Percentiles rank a stretch among this genome's conserved stretches.
Conservation (phyloP, 1,284 basidiomycete genomes). For the Irpex lacteus region DNA sequence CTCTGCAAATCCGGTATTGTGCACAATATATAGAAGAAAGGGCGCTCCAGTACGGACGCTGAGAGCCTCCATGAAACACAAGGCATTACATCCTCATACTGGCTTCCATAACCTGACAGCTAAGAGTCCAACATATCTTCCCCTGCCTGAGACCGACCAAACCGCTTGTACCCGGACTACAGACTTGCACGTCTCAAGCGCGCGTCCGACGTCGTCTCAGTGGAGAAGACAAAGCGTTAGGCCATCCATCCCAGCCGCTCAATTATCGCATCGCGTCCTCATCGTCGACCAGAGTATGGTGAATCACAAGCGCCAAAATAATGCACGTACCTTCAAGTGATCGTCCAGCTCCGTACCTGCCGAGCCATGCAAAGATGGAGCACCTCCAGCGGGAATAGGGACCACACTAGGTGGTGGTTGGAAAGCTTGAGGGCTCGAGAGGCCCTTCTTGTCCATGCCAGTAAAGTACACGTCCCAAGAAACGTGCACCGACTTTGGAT, state of each 20-base stretch:
- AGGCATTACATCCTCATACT: not conserved
- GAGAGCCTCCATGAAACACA: slow-evolving; percentile 1
- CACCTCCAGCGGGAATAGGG: slow-evolving; percentile 72
- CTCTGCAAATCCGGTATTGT: not conserved
- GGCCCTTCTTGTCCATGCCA: slow-evolving; percentile 82
- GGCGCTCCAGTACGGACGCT: not conserved
- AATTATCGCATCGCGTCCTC: not conserved
- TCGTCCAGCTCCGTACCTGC: slow-evolving; percentile 83
- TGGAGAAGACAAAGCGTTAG: not conserved
- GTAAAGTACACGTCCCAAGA: slow-evolving; percentile 97
- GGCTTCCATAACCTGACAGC: not conserved
- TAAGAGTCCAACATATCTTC: not conserved
- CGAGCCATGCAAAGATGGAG: slow-evolving; percentile 75
- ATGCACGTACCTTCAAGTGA: slow-evolving; percentile 80
- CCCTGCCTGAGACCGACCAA: not conserved
- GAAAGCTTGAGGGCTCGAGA: slow-evolving; percentile 84
- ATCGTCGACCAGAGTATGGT: not conserved
- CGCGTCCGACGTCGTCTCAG: not conserved
- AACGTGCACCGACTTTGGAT: slow-evolving; percentile 89
- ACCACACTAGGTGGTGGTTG: slow-evolving; percentile 76
- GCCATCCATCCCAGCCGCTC: not conserved
- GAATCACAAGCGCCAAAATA: not conserved
- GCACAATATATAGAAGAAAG: not conserved
- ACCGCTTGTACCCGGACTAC: not conserved
- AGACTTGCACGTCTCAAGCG: not conserved